Evolutionary conservation across 257 asterid genomes (phyloP), one percentile per base, ranked within the genome.

Genomic region (Cruciata laevipes): DNA sequence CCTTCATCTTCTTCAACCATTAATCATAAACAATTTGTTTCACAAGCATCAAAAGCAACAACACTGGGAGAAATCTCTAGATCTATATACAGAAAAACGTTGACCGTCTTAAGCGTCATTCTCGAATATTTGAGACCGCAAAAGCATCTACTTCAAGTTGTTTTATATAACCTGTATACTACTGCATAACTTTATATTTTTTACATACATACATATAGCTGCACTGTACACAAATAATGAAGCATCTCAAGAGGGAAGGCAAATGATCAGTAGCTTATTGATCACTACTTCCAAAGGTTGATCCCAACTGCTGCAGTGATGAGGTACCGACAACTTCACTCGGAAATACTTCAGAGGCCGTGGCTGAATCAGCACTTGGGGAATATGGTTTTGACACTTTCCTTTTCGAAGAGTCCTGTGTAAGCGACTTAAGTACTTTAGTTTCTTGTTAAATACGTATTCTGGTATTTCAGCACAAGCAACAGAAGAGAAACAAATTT

Each of bases 341-440:
- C 17, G 86, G 74, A 74, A 67, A 75, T 61, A 61, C 78, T 71
- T 82, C 86, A 40, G 67, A 6, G 67, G 63, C 79, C 63, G 69
- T 68, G 8, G 55, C 5, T 47, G 55, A 47, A 66, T 91, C 96
- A 56, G 84, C 69, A 38, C 33, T 35, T 5, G 99, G 99, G 33
- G 95, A 83, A 69, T 94, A 94, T 60, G 99, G 99, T 74, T 82
- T 87, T 32, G 85, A 82, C 71, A 84, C 95, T 75, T 94, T 94
- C 74, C 89, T 81, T 80, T 81, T 85, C 74, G 66, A 79, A 68
- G 80, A 73, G 20, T 78, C 95, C 99, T 91, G 90, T 58, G 68
- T 14, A 17, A 67, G 61, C 3, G 44, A n/a, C n/a, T n/a, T n/a
- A n/a, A 31, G 18, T 20, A n/a, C 37, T 37, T 42, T 31, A 55